Percentiles rank a stretch among this genome's conserved stretches.
Evolutionary conservation across 2,329 filamentous ascomycete species (phyloP).

Genomic region (Penicillium sclerotigenum): DNA sequence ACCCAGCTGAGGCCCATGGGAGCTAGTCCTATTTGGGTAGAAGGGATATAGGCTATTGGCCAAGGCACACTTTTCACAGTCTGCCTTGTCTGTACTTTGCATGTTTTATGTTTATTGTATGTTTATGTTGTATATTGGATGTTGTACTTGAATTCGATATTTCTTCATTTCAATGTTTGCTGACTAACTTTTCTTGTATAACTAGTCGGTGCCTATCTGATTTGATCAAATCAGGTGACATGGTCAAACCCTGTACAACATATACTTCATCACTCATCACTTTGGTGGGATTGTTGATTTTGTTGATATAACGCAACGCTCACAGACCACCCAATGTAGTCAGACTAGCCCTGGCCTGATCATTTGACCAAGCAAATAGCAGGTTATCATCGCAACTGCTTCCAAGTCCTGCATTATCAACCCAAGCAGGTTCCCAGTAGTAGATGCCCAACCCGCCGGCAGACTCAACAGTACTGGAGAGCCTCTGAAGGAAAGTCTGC

Average conservation of each 20-base stretch:
- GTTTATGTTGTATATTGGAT: no score
- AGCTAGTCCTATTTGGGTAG: slow-evolving; percentile 15
- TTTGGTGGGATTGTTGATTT: background rate
- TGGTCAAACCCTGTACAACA: background rate
- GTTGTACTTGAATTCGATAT: background rate
- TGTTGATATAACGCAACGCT: background rate
- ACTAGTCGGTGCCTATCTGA: background rate
- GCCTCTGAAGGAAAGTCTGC: slow-evolving; percentile 57
- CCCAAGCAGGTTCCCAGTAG: slow-evolving; percentile 73
- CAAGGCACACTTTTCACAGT: slow-evolving; percentile 19
- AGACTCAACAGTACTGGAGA: slow-evolving; percentile 56
- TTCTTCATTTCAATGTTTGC: background rate
- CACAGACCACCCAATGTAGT: slow-evolving; percentile 55
- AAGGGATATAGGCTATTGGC: slow-evolving; percentile 9
- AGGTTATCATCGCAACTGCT: slow-evolving; percentile 64
- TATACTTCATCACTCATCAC: background rate
- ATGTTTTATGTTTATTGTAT: no score
- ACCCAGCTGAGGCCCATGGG: slow-evolving; percentile 26
- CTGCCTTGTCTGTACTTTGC: slow-evolving; percentile 10
- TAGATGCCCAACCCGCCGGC: slow-evolving; percentile 61
- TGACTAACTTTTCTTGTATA: background rate
- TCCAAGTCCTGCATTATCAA: slow-evolving; percentile 62
- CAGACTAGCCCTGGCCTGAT: slow-evolving; percentile 57
- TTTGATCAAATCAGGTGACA: background rate
- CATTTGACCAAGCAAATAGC: slow-evolving; percentile 54